Percentiles rank a stretch among this genome's conserved stretches.
phyloP scores from a whole-genome alignment of 371 early-diverging fungal species.

The Syncephalis plumigaleata region DNA sequence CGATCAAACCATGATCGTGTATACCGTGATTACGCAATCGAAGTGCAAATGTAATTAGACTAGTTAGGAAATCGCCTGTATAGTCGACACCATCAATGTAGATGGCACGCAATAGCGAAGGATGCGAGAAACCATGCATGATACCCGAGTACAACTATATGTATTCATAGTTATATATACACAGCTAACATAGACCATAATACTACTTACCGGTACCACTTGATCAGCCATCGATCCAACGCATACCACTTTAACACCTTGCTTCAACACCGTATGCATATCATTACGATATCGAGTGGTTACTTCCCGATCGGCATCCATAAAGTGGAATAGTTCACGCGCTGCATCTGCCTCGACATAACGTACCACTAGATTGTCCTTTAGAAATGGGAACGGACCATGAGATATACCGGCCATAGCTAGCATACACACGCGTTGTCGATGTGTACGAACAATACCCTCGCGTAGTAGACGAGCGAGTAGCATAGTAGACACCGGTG shows the following conservation, averaged over 20 bases:
- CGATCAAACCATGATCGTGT: conserved; percentile 64
- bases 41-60: conserved; percentile 63
- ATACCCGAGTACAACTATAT: conserved; percentile 62
- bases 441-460: conserved; percentile 31
- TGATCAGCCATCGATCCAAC: conserved; percentile 78
- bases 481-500: conserved; percentile 67
- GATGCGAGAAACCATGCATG: conserved; percentile 67
- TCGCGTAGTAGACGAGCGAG: conserved; percentile 44
- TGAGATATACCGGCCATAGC: conserved; percentile 87
- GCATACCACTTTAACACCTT: conserved; percentile 46
- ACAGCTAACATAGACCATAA: not conserved
- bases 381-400: conserved; percentile 72
- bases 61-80: conserved; percentile 58
- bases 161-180: not conserved
- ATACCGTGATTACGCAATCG: conserved; percentile 69
- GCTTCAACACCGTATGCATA: conserved; percentile 36
- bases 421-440: conserved; percentile 54
- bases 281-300: conserved; percentile 45
- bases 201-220: conserved; percentile 45
- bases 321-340: conserved; percentile 79
- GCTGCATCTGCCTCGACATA: conserved; percentile 85
- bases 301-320: conserved; percentile 47
- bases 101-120: conserved; percentile 68
- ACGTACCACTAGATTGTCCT: conserved; percentile 59
- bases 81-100: conserved; percentile 67